These are phyloP conservation scores for Choiromyces venosus DNA, from an alignment of 495 filamentous ascomycete genomes.

Conservation along the genomic window DNA sequence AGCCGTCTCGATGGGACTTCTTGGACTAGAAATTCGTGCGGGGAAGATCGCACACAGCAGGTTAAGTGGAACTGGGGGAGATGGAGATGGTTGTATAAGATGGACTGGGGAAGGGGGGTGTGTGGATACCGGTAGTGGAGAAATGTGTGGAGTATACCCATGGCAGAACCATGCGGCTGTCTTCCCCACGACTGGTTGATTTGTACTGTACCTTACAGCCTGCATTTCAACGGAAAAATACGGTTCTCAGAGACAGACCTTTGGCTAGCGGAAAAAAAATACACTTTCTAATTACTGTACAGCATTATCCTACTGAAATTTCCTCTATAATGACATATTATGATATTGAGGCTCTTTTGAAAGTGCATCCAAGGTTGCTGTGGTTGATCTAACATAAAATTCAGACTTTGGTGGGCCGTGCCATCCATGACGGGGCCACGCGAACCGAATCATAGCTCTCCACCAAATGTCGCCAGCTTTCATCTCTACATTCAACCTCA, in stretches of 20 bases:
- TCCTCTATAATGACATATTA: not conserved
- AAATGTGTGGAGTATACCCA: not conserved
- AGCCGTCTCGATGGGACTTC: not conserved
- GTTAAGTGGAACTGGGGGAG: not conserved
- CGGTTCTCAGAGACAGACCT: not conserved
- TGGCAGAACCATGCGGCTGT: not conserved
- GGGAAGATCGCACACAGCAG: not conserved
- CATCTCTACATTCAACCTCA: not conserved
- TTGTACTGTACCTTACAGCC: not conserved
- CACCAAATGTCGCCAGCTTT: not conserved
- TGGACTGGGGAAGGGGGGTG: not conserved
- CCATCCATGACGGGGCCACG: not conserved
- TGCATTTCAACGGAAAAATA: not conserved
- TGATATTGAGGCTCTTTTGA: not conserved
- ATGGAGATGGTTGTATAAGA: conserved; percentile 2
- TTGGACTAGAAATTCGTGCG: not conserved
- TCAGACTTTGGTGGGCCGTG: not conserved
- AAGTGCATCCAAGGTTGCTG: not conserved
- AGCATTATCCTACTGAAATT: not conserved
- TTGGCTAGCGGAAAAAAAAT: not conserved
- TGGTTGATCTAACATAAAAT: not conserved
- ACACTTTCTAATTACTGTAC: not conserved
- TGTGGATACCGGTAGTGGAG: not conserved
- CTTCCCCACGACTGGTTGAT: not conserved
- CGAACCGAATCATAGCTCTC: not conserved